Conservation (phyloP, 106 monocot species). For the Acorus calamus region DNA sequence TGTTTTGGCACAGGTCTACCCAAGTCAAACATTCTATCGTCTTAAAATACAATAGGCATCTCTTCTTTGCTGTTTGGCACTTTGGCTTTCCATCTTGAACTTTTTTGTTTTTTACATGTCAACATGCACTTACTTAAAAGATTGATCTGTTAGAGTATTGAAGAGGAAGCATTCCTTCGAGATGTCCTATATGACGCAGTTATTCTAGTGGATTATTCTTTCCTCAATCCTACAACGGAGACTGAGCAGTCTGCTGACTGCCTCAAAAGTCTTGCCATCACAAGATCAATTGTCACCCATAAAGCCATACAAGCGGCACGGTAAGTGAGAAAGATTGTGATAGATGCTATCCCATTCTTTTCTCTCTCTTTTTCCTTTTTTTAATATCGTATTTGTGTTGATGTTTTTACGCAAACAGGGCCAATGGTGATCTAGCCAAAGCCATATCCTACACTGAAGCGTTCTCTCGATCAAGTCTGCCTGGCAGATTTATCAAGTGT, state of each 20-base stretch:
- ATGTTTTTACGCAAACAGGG: constrained; percentile 26
- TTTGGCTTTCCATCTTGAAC: background rate
- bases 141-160: constrained; percentile 24
- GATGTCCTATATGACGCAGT: constrained; percentile 73
- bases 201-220: constrained; percentile 71
- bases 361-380: background rate
- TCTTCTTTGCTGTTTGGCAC: background rate
- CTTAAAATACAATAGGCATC: no score
- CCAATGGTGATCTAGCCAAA: constrained; percentile 53
- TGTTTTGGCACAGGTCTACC: no score
- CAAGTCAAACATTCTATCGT: no score
- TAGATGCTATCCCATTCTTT: background rate
- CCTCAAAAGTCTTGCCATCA: constrained; percentile 27
- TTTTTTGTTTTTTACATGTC: background rate
- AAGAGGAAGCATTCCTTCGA: constrained; percentile 46
- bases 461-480: constrained; percentile 61
- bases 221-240: constrained; percentile 34
- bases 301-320: constrained; percentile 45
- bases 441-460: constrained; percentile 55
- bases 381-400: background rate
- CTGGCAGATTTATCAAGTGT: constrained; percentile 35
- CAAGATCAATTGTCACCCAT: constrained; percentile 55
- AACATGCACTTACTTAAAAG: background rate
- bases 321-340: constrained; percentile 13
- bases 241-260: constrained; percentile 32